Conservation (phyloP, 106 monocot species). For the Posidonia australis region DNA sequence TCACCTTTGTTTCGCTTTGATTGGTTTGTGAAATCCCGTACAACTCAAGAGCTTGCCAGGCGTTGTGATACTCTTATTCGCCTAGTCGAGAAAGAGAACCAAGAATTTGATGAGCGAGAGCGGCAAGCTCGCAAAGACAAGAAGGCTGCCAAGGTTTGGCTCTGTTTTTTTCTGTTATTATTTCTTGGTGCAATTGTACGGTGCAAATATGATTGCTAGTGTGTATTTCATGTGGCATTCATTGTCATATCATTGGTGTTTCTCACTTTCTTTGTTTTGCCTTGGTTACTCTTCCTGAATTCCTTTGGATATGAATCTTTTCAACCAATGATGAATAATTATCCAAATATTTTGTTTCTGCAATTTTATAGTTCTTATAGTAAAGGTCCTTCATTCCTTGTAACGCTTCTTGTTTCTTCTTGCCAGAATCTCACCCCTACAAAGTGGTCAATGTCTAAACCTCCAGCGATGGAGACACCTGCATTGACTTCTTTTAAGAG, state of each 20-base stretch:
- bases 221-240: too few species aligned
- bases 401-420: not conserved
- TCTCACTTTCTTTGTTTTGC: too few species aligned
- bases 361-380: not conserved
- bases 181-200: not conserved
- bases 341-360: too few species aligned
- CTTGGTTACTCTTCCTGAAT: too few species aligned
- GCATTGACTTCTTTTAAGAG: constrained; percentile 52
- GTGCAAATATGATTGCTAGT: too few species aligned
- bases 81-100: constrained; percentile 91
- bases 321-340: too few species aligned
- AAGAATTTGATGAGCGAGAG: constrained; percentile 86
- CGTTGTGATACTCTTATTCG: constrained; percentile 94
- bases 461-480: constrained; percentile 42
- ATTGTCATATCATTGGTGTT: too few species aligned
- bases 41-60: constrained; percentile 83
- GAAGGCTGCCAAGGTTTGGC: constrained; percentile 56
- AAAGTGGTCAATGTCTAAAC: constrained; percentile 41
- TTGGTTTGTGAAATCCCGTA: constrained; percentile 98
- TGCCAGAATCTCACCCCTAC: constrained; percentile 57
- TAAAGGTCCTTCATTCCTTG: not conserved
- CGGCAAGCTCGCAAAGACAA: constrained; percentile 84
- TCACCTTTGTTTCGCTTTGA: constrained; percentile 94
- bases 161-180: not conserved
- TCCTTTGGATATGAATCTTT: too few species aligned